Base-by-base conservation (phyloP, 441 rosid genomes). In the Corymbia citriodora region DNA sequence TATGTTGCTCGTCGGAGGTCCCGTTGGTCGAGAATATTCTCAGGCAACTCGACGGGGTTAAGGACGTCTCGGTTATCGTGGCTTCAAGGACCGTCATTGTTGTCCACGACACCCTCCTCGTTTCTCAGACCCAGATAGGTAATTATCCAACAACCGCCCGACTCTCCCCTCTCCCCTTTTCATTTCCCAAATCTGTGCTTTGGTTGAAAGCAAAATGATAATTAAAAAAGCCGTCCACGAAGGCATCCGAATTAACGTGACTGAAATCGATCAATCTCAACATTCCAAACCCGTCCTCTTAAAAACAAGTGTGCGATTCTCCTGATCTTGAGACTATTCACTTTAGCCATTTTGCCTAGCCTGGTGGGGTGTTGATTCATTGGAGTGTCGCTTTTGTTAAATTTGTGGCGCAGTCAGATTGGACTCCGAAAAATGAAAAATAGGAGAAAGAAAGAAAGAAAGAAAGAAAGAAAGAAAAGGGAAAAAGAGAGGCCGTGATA, bases 1-100 rank as follows among this genome's bases (percentile, higher is more conserved):
- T 98, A 4, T 98, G 99, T 87, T 98, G 99, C 89, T 93, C 99
- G 5, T 97, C 99, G 12, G 99, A 98, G 90, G 95, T 96, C 90
- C 95, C 99, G 18, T 36, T 97, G 91, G 90, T 98, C 1, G 99
- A 97, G 90, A 96, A 92, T 52, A 93, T 97, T 16, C 95, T 97
- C 53, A 94, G 93, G 6, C 91, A 96, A 0, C 92, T 97, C 8
- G 94, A 94, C 36, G 99, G 99, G 1, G 93, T 98, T 6, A 94
- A 96, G 88, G 96, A 98, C 81, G 92, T 89, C 53, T 94, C 97
- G 10, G 97, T 98, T 27, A 93, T 96, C 89, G 98, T 98, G 10
- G 96, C 99, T 4, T 92, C 98, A 1, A 96, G 95, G 88, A 98
- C 99, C 7, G 96, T 98, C 89, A 95, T 96, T 88, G 99, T 98